These are phyloP conservation scores for Fusarium setosum DNA, from an alignment of 2,329 filamentous ascomycete genomes.

Conservation along the genomic window DNA sequence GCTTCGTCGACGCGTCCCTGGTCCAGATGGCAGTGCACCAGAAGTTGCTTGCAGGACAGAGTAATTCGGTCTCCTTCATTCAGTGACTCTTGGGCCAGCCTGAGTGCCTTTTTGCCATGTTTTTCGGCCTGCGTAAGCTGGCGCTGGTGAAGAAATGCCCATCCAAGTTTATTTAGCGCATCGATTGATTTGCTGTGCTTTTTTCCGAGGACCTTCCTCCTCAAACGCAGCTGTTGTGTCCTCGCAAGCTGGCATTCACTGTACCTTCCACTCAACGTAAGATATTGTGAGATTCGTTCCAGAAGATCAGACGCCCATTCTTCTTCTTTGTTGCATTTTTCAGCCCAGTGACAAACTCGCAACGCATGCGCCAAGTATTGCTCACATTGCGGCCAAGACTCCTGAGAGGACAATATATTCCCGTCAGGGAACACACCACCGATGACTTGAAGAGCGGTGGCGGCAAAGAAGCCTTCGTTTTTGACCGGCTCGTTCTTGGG, in stretches of 20 bases:
- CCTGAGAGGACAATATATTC: background rate
- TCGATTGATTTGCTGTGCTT: background rate
- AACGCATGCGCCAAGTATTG: constrained; percentile 45
- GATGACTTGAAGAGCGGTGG: constrained; percentile 37
- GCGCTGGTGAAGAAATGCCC: accelerated
- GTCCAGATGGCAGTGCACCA: accelerated
- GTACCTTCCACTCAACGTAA: constrained; percentile 36
- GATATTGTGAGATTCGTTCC: constrained; percentile 30
- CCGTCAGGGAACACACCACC: constrained; percentile 32
- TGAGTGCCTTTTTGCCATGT: background rate
- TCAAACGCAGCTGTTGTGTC: background rate
- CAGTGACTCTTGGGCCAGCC: background rate
- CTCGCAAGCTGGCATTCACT: background rate
- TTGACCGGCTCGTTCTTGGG: background rate
- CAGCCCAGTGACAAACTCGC: constrained; percentile 38
- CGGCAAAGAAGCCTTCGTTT: constrained; percentile 34
- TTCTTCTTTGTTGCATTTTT: constrained; percentile 26
- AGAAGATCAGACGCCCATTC: constrained; percentile 23
- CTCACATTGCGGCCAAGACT: constrained; percentile 40
- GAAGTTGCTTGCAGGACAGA: background rate
- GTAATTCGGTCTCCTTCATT: background rate
- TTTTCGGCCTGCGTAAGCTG: background rate
- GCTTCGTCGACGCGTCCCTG: background rate
- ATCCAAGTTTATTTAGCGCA: background rate
- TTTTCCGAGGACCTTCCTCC: background rate